phyloP scores from a whole-genome alignment of 805 yeast species.

The Lipomyces sp. region DNA sequence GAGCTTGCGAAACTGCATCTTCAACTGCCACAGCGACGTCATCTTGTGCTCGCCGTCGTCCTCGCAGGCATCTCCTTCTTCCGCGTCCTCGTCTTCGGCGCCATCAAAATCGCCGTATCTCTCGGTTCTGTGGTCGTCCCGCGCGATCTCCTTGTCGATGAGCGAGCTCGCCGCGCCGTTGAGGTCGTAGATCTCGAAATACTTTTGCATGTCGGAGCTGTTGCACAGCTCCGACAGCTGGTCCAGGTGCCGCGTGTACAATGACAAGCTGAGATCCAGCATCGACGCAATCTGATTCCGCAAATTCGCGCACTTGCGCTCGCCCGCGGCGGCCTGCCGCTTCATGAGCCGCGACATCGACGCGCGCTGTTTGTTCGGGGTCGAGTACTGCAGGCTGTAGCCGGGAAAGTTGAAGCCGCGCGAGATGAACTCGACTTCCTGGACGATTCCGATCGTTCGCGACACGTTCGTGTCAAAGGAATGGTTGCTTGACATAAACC shows the following conservation, averaged over 20 bases:
- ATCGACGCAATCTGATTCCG: conserved; percentile 19
- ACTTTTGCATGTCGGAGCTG: conserved; percentile 17
- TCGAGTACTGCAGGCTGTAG: too few relatives aligned
- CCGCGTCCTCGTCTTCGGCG: conserved; percentile 4
- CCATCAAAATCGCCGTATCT: conserved; percentile 2
- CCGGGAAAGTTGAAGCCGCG: conserved; percentile 13
- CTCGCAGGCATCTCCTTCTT: not conserved
- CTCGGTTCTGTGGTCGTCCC: not conserved
- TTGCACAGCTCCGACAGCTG: conserved; percentile 17
- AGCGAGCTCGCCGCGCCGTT: not conserved
- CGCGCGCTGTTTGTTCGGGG: too few relatives aligned
- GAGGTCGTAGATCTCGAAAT: conserved; percentile 27
- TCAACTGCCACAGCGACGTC: conserved; percentile 14
- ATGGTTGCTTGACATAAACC: conserved; percentile 23
- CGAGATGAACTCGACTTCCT: conserved; percentile 30
- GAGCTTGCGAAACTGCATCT: conserved; percentile 20
- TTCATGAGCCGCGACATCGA: not conserved
- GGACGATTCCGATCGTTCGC: conserved; percentile 26
- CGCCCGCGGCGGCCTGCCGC: not conserved
- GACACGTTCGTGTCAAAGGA: conserved; percentile 26
- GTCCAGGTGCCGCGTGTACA: conserved; percentile 13
- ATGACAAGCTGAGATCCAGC: conserved; percentile 22
- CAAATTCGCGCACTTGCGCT: conserved; percentile 19
- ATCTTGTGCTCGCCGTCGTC: not conserved
- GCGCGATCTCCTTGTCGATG: not conserved